A percentile compares a stretch with the other conserved stretches of the same genome.
These are phyloP conservation scores for Dioscorea cayenensis DNA, from an alignment of 116 monocot species.

Conservation along the genomic window DNA sequence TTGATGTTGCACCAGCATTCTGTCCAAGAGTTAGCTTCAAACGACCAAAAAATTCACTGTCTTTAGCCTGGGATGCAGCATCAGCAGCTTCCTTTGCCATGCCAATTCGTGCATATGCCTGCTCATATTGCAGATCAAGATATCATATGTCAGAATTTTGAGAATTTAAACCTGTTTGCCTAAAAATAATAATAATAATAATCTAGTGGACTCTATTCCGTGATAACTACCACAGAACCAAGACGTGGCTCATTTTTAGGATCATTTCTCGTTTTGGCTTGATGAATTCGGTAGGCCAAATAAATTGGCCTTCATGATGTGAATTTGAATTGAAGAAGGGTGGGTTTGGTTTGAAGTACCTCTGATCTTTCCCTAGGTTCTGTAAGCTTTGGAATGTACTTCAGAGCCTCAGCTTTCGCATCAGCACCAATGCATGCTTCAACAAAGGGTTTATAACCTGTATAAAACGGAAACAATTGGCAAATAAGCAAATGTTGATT, in stretches of 20 bases:
- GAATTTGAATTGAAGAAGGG: not conserved
- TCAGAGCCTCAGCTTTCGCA: conserved; percentile 85
- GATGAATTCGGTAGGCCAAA: not conserved
- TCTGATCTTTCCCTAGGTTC: conserved; percentile 92
- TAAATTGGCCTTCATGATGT: not conserved
- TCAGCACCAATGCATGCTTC: conserved; percentile 92
- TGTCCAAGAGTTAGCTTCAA: conserved; percentile 67
- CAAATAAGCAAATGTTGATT: not conserved
- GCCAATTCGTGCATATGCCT: conserved; percentile 88
- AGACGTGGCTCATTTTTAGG: no score
- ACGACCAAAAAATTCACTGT: conserved; percentile 83
- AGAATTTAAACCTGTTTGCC: not conserved
- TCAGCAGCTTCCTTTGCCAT: conserved; percentile 96
- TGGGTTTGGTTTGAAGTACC: conserved; percentile 22
- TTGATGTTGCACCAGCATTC: conserved; percentile 64
- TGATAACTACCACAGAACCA: no score
- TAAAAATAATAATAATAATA: no score
- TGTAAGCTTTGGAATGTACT: conserved; percentile 87
- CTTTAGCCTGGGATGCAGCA: conserved; percentile 86
- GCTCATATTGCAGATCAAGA: conserved; percentile 3
- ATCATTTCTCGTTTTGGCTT: no score
- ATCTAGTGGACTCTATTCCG: no score
- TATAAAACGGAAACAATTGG: not conserved
- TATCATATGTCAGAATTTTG: not conserved
- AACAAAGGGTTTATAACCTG: conserved; percentile 93